These are phyloP conservation scores for Candida taoyuanica DNA, from an alignment of 805 yeast genomes.

Conservation along the genomic window DNA sequence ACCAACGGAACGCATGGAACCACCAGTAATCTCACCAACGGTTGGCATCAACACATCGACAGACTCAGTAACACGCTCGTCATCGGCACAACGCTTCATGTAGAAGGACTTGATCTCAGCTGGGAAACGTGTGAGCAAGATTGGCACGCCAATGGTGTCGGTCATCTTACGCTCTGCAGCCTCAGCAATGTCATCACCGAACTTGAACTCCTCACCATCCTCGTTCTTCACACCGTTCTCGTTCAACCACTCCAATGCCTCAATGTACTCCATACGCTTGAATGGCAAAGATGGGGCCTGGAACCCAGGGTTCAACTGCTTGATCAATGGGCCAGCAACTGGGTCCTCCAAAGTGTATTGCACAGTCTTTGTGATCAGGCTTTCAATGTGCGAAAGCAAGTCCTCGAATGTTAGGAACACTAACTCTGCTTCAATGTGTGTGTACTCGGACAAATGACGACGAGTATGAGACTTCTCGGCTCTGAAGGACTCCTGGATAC, in stretches of 20 bases:
- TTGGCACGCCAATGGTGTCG: constrained; percentile 89
- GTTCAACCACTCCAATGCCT: constrained; percentile 94
- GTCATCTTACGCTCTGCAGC: constrained; percentile 99
- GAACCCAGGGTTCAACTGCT: constrained; percentile 91
- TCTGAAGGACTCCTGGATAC: constrained; percentile 97
- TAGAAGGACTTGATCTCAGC: constrained; percentile 95
- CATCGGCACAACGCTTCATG: constrained; percentile 91
- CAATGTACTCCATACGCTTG: constrained; percentile 83
- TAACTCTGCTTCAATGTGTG: constrained; percentile 94
- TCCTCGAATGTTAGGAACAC: constrained; percentile 87
- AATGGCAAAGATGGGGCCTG: constrained; percentile 81
- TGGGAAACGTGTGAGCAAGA: constrained; percentile 90
- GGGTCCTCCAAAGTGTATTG: constrained; percentile 84
- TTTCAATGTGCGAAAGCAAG: constrained; percentile 79
- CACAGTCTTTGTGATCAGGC: constrained; percentile 61
- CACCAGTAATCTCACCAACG: constrained; percentile 98
- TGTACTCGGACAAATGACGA: constrained; percentile 94
- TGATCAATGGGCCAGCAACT: constrained; percentile 81
- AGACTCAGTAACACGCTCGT: constrained; percentile 92
- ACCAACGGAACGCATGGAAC: constrained; percentile 93
- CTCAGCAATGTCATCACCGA: constrained; percentile 99
- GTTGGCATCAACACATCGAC: constrained; percentile 99
- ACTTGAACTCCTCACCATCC: constrained; percentile 87
- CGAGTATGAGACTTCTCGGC: constrained; percentile 99
- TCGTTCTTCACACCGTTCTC: constrained; percentile 93